Conservation (phyloP, 1,139 yeast species). For the Geotrichum siamense region DNA sequence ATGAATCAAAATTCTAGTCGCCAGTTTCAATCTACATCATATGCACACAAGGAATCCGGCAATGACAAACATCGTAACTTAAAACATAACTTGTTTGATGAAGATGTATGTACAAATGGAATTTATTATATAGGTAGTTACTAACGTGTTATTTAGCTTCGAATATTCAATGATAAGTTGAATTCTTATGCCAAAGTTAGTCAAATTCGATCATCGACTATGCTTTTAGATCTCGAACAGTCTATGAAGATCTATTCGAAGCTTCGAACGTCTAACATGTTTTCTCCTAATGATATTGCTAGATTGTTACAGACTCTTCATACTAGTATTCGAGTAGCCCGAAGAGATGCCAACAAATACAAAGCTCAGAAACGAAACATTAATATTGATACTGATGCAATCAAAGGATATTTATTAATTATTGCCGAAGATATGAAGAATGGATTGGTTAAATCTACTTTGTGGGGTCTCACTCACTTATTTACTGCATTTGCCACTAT, state of each 20-base stretch:
- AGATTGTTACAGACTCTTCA: constrained; percentile 28
- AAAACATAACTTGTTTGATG: constrained; percentile 7
- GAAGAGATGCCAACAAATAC: constrained; percentile 17
- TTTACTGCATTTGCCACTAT: constrained; percentile 53
- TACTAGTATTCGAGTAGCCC: constrained; percentile 18
- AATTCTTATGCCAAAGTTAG: constrained; percentile 13
- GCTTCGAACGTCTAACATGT: constrained; percentile 22
- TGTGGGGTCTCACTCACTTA: constrained; percentile 51
- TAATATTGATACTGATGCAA: constrained; percentile 14
- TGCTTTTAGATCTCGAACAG: constrained; percentile 22
- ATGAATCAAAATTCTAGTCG: constrained; percentile 14
- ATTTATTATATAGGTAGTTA: background rate
- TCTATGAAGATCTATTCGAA: constrained; percentile 27
- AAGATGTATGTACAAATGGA: constrained; percentile 4
- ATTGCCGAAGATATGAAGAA: constrained; percentile 45
- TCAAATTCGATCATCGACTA: constrained; percentile 14
- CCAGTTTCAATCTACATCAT: constrained; percentile 13
- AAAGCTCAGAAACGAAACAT: constrained; percentile 18
- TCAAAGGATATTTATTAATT: constrained; percentile 15
- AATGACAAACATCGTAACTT: constrained; percentile 7
- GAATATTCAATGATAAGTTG: constrained; percentile 10
- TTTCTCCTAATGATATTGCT: constrained; percentile 24
- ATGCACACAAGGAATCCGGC: constrained; percentile 2
- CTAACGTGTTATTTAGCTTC: background rate
- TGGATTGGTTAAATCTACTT: constrained; percentile 39